Percentiles rank a stretch among this genome's conserved stretches.
Conservation (phyloP, 192 early-diverging fungal species). For the Rhizophagus clarus region DNA sequence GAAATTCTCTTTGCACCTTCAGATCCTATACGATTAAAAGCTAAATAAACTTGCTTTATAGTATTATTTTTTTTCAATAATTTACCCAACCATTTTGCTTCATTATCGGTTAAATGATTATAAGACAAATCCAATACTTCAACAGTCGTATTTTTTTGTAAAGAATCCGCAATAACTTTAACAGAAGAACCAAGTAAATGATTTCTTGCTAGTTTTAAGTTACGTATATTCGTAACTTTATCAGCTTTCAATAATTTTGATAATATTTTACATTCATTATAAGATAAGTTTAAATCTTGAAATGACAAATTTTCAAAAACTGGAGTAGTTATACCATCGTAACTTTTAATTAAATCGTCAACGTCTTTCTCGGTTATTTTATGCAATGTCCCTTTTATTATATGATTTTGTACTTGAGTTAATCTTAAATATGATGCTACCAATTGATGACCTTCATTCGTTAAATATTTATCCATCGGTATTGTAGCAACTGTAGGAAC, state of each 20-base stretch:
- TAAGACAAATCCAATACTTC: neutral
- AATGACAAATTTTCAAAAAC: constrained; percentile 1
- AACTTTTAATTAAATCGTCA: constrained; percentile 19
- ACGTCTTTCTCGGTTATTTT: constrained; percentile 15
- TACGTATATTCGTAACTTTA: neutral
- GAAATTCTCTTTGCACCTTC: constrained; percentile 31
- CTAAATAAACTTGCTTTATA: constrained; percentile 31
- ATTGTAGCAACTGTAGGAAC: neutral
- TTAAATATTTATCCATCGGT: constrained; percentile 5
- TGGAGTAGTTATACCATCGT: neutral
- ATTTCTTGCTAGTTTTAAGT: constrained; percentile 8
- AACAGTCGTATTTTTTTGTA: constrained; percentile 6
- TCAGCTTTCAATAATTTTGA: constrained; percentile 12
- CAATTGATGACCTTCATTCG: constrained; percentile 15
- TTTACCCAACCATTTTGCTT: neutral
- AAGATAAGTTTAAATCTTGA: neutral
- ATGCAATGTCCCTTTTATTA: constrained; percentile 1
- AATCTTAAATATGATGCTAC: constrained; percentile 1
- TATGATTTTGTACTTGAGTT: constrained; percentile 20
- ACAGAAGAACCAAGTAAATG: neutral
- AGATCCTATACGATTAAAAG: constrained; percentile 37
- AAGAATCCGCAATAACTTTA: neutral
- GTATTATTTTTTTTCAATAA: constrained; percentile 28
- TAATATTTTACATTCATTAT: neutral
- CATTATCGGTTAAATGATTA: neutral